A percentile compares a stretch with the other conserved stretches of the same genome.
Conservation (phyloP, 139 green algal species). For the Auxenochlorella pyrenoidosa region DNA sequence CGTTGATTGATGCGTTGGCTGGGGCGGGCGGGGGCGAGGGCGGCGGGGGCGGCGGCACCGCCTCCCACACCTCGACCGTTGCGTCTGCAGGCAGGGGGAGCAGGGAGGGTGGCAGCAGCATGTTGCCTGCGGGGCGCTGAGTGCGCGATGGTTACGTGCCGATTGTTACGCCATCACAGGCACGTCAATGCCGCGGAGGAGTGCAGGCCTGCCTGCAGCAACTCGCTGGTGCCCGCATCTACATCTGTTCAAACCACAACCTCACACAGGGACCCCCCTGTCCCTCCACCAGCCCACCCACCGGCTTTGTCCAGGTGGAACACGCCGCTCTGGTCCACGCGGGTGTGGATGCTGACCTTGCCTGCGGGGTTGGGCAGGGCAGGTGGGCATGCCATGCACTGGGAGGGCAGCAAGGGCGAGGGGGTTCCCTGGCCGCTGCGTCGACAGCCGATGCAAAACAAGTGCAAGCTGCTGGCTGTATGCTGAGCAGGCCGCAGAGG, state of each 20-base stretch:
- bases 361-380: neutral
- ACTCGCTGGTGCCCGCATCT: no score
- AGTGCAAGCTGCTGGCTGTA: no score
- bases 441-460: no score
- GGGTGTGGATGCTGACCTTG: conserved; percentile 66
- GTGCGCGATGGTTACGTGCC: no score
- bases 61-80: conserved; percentile 52
- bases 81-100: conserved; percentile 32
- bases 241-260: no score
- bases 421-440: no score
- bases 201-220: no score
- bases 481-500: no score
- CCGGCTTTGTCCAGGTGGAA: conserved; percentile 77
- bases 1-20: conserved; percentile 21
- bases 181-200: neutral
- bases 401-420: no score
- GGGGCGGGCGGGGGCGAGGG: neutral
- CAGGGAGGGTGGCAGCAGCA: neutral
- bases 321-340: conserved; percentile 75
- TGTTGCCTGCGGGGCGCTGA: no score
- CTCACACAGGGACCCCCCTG: no score
- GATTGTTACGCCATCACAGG: neutral
- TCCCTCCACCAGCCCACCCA: neutral
- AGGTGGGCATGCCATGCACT: no score
- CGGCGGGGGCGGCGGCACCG: neutral